Base-by-base conservation (phyloP, 164 flowering plant genomes). In the Cinnamomum chago region DNA sequence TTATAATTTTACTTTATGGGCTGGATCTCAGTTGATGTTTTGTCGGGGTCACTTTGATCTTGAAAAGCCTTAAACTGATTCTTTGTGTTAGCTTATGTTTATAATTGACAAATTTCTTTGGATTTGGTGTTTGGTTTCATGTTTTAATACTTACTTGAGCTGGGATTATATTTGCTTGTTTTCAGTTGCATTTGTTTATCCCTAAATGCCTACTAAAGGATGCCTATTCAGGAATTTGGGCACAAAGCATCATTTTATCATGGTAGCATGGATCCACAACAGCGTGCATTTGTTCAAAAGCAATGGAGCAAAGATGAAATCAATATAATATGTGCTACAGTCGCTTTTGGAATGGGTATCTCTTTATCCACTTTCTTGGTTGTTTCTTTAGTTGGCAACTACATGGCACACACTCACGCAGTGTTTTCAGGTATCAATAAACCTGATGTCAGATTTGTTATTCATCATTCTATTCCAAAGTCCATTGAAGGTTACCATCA, bases 241-340 rank as follows among this genome's bases (percentile, higher is more conserved):
- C 99, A 96, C 76, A 96, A 92, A 83, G 91, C 98, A 81, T 89
- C 94, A 66, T 94, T 90, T 84, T 96, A 96, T 83, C 99, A 96
- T 83, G 99, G 94, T 20, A 91, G 86, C 84, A 90, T 96, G 97
- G 99, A 94, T 76, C 85, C 97, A 75, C 79, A 86, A 35, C 89
- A 87, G 68, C 90, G 99, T 67, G 83, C 97, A 27, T 86, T 75
- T 72, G 79, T 92, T 75, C 98, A 96, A 81, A 90, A 84, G 76
- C 99, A 96, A 80, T 96, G 99, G 98, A 96, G 99, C 89, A 96
- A 90, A 81, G 97, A 96, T 84, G 97, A 93, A 72, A 88, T 91
- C 71, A 91, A 94, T 72, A 89, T 96, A 58, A 96, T 96, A 33
- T 96, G 99, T 86, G 98, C 99, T 47, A 96, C 98, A 3, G 97